Base-by-base conservation (phyloP, 306 rosid genomes). In the Prunus mongolica region DNA sequence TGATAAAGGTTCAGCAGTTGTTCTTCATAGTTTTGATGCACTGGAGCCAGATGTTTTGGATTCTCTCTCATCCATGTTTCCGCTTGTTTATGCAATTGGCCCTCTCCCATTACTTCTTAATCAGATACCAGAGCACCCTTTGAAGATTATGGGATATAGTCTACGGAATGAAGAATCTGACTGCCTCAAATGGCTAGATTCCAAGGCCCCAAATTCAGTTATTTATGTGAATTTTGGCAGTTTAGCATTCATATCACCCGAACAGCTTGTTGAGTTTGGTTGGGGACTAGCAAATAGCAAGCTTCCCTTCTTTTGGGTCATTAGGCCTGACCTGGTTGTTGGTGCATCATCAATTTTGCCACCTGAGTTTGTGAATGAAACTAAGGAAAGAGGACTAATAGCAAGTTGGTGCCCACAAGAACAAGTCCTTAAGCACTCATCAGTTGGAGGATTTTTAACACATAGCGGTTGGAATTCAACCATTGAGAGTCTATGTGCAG, bases 381-480 rank as follows among this genome's bases (percentile, higher is more conserved):
- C 34, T 46, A 47, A 32, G 44, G 72, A 20, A 65, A 64, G 79
- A 30, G 63, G 79, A 1, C 20, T 65, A 22, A 75, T 75, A 16
- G 19, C 72, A 49, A 65, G 72, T 51, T 75, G 79, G 79, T 75
- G 79, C 64, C 63, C 72, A 7, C 72, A 75, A 75, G 71, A 65
- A 49, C 34, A 75, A 30, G 72, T 75, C 3, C 51, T 75, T 22
- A 38, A 51, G 24, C 72, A 75, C 65, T n/a, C 79, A 0, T 65
- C 79, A 8, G 27, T 75, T 22, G 72, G 79, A 49, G 79, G 71
- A 14, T 75, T 75, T 25, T 14, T 75, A 51, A 75, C 79, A 7
- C 79, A 75, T 7, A 16, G 79, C 8, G 72, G 79, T 1, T 75
- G 79, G 79, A 75, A 65, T 75, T 75, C 79, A 22, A 75, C 24